Conservation (phyloP, 352 stramenopile species). For the Elongisporangium undulatum region DNA sequence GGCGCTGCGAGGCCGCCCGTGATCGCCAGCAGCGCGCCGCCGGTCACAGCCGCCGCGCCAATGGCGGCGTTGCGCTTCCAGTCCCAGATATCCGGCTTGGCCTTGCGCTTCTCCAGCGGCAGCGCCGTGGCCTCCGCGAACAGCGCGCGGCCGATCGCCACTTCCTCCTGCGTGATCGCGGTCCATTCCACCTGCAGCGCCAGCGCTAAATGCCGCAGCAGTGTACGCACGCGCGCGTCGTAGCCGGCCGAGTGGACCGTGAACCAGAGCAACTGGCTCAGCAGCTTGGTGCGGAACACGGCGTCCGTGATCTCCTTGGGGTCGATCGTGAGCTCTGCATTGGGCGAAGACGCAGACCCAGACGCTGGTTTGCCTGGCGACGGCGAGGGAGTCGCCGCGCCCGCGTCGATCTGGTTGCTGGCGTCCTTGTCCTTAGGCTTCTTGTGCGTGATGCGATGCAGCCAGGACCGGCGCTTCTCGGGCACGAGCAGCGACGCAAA, state of each 20-base stretch:
- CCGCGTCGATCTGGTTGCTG: not conserved
- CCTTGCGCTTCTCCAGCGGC: slow-evolving; percentile 54
- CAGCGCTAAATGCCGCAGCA: slow-evolving; percentile 43
- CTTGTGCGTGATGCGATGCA: slow-evolving; percentile 22
- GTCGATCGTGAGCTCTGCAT: not conserved
- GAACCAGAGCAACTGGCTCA: slow-evolving; percentile 77
- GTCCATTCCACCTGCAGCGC: slow-evolving; percentile 55
- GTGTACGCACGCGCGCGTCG: slow-evolving; percentile 54
- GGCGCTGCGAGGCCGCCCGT: slow-evolving; percentile 65
- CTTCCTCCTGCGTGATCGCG: slow-evolving; percentile 62
- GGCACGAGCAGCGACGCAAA: slow-evolving; percentile 59
- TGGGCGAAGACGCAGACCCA: not conserved
- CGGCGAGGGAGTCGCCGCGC: slow-evolving; percentile 6
- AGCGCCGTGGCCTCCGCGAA: slow-evolving; percentile 73
- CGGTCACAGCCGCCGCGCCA: slow-evolving; percentile 60
- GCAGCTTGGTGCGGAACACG: slow-evolving; percentile 48
- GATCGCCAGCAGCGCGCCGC: slow-evolving; percentile 65
- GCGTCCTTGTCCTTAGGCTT: slow-evolving; percentile 18
- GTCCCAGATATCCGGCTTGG: slow-evolving; percentile 60
- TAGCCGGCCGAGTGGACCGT: slow-evolving; percentile 75
- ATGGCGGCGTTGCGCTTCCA: slow-evolving; percentile 80
- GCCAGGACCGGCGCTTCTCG: slow-evolving; percentile 11
- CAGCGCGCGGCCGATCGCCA: slow-evolving; percentile 58
- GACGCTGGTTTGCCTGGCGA: slow-evolving; percentile 2
- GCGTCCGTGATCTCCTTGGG: slow-evolving; percentile 11